Conservation (phyloP, 148 eudicot genomes). For the Fagopyrum esculentum region DNA sequence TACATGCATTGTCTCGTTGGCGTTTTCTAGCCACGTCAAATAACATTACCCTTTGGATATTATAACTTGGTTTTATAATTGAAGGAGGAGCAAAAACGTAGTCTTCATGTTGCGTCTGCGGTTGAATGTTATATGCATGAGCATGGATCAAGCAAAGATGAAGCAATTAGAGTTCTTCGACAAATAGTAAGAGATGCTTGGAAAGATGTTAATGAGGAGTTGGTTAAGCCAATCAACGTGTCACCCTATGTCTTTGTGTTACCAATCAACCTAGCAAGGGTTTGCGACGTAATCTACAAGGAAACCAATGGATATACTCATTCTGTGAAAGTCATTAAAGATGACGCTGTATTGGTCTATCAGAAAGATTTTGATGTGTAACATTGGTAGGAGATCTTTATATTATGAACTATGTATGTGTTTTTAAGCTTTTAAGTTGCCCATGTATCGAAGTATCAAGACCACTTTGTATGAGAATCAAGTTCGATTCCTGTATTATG, state of each 20-base stretch:
- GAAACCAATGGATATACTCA: conserved; percentile 28
- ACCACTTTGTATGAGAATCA: too few relatives aligned
- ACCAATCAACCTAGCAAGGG: conserved; percentile 19
- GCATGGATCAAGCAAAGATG: conserved; percentile 17
- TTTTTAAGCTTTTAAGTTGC: too few relatives aligned
- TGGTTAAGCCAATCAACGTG: conserved; percentile 16
- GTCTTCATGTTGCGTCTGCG: conserved; percentile 2
- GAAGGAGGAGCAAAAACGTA: conserved; percentile 12
- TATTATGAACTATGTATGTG: too few relatives aligned
- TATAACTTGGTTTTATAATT: conserved; percentile 13
- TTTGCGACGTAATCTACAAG: conserved; percentile 23
- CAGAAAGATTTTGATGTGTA: too few relatives aligned
- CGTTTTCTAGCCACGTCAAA: too few relatives aligned
- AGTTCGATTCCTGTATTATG: too few relatives aligned
- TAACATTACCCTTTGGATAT: too few relatives aligned
- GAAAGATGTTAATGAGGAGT: conserved; percentile 28
- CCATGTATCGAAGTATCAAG: too few relatives aligned
- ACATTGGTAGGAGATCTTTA: too few relatives aligned
- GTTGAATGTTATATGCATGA: conserved; percentile 33
- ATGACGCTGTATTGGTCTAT: too few relatives aligned
- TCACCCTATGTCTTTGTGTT: conserved; percentile 17
- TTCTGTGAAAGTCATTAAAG: conserved; percentile 24
- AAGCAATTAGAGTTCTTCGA: conserved; percentile 19
- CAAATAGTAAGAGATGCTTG: conserved; percentile 29
- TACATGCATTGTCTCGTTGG: too few relatives aligned